These are phyloP conservation scores for Larix kaempferi DNA, from an alignment of 75 land plant genomes.

Conservation along the genomic window DNA sequence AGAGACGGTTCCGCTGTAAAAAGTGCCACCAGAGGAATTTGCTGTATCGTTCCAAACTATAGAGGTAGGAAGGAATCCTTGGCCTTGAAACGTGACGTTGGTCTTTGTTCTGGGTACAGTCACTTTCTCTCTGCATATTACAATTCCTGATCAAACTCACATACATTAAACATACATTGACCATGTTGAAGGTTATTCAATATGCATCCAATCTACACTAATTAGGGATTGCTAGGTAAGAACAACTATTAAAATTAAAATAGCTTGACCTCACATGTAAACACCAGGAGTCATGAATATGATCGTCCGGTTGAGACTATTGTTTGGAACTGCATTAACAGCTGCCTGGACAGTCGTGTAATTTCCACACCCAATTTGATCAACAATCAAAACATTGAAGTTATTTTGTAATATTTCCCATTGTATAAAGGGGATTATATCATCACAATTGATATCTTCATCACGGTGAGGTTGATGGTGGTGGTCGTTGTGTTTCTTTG, in stretches of 20 bases:
- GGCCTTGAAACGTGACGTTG: constrained; percentile 86
- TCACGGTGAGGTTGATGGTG: not conserved
- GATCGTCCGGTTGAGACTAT: constrained; percentile 43
- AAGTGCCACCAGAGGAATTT: constrained; percentile 66
- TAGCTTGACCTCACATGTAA: constrained; percentile 48
- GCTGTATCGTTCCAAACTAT: constrained; percentile 91
- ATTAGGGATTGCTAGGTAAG: too few species aligned
- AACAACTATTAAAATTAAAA: too few species aligned
- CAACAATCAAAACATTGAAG: constrained; percentile 41
- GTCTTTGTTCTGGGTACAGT: constrained; percentile 56
- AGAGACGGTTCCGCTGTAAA: constrained; percentile 63
- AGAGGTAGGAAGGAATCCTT: constrained; percentile 62
- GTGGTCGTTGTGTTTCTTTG: not conserved
- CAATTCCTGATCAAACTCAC: not conserved
- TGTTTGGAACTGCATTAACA: constrained; percentile 69
- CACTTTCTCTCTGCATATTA: not conserved
- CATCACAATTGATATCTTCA: not conserved
- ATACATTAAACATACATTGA: too few species aligned
- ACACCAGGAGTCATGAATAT: constrained; percentile 59
- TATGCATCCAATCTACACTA: too few species aligned
- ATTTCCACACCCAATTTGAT: constrained; percentile 46
- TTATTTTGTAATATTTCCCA: constrained; percentile 24
- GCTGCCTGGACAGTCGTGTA: constrained; percentile 78
- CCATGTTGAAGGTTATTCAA: too few species aligned
- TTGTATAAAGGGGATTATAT: not conserved